Base-by-base conservation (phyloP, 1,284 basidiomycete genomes). In the Veloporphyrellus conicus region DNA sequence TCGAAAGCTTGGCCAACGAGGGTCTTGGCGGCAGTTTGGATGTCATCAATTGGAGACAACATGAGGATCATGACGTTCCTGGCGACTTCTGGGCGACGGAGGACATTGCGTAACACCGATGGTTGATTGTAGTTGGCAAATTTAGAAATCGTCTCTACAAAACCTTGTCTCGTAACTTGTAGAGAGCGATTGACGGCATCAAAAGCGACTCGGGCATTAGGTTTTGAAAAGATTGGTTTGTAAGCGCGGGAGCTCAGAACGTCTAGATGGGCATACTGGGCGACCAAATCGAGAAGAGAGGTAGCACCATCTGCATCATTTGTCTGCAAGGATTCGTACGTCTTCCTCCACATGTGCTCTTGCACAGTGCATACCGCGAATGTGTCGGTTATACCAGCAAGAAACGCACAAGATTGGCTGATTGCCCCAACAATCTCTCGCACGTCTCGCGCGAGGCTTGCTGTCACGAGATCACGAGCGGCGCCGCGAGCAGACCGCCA, bases 1-100 rank as follows among this genome's bases (percentile, higher is more conserved):
- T 93, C 87, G 58, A 87, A 93, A 0, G 90, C 85, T 51, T 89
- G 79, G 19, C 87, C 85, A 20, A 90, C 76, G 8, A 95, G 66
- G 23, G 77, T 78, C 63, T 92, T 86, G 1, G 84, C 84, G 8
- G 84, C 81, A 43, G 76, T 72, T 58, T 90, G 87, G 14, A 93
- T 68, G 10, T 79, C 75, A 20, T 85, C 81, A 14, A 84, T 75
- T 0, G 93, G 92, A 9, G 90, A 95, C 31, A 96, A 71, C 62
- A 93, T 79, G 25, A 94, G 74, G 18, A 75, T 65, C 49, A 85
- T 77, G 33, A 85, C 68, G 34, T 81, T 68, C 56, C 78, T 76
- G 3, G 79, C 78, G 15, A 82, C 72, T 14, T 72, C 74, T 1
- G 75, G 68, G 23, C 68, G 71, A 32, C 68, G 63, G 46, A 90